Base-by-base conservation (phyloP, 805 yeast species). In the Sugiyamaella floridensis region DNA sequence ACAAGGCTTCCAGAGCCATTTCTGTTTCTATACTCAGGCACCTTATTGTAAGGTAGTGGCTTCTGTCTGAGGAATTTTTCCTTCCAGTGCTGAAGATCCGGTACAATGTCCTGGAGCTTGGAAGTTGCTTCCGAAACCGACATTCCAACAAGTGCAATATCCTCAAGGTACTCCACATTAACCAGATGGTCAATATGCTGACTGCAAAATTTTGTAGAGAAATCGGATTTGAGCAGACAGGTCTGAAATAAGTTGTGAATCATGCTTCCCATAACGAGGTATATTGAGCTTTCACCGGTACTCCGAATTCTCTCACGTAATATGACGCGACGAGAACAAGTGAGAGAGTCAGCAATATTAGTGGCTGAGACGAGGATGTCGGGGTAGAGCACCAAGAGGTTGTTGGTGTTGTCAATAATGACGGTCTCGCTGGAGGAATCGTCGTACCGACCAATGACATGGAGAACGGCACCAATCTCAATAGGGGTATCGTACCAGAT, bases 321-420 rank as follows among this genome's bases (percentile, higher is more conserved):
- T 0, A 87, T 82, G 0, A 92, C 80, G 54, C 82, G 79, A 51
- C 99, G 71, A 29, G 80, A 72, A 63, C 99, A 93, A 16, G 72
- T 75, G 29, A 88, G 70, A 1, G 92, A 83, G 43, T 85, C 85
- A 0, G 97, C 84, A 0, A 89, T 78, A 3, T 83, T 71, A 0
- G 98, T 93, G 1, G 96, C 89, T 0, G 97, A 80, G 0, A 92
- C 69, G 11, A 93, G 68, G 3, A 80, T 69, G 64, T 93, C 98
- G 0, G 99, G 99, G 58, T 86, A 79, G 77, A 93, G 77, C 18
- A 92, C 76, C 28, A 90, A 67, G n/a, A 89, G 64, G 58, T 85
- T 81, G 29, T 76, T 76, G 34, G 75, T 68, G 53, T 77, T 76
- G 45, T 75, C 72, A 58, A 83, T 86, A 8, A 84, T 76, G 2